Evolutionary conservation across 192 early-diverging fungal species (phyloP), one percentile per base, ranked within the genome.

Genomic region (Geranomyces michiganensis): DNA sequence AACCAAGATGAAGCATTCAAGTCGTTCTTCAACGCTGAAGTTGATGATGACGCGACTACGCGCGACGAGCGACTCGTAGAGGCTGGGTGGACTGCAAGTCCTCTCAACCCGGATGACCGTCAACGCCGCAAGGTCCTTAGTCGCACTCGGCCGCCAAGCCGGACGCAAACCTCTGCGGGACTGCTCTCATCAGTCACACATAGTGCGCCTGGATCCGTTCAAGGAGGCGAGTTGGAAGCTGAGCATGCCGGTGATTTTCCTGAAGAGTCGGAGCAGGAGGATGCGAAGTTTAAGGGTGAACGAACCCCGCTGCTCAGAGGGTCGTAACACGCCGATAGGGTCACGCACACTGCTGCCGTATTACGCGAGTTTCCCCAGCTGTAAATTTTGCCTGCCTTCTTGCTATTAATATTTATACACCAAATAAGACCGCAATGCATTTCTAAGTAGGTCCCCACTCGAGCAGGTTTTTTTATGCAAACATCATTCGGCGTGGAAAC

Each of bases 61-160:
- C 47, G 59, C 8, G 70, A 72, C 43, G 70, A 64, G 64, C 70
- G 70, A 15, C 31, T 72, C 9, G 44, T 49, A 9, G 70, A 72
- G 13, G 70, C 70, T 15, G 70, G 70, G 17, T 72, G 70, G 70
- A 47, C 49, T 6, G 49, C 53, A 7, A 53, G 48, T 46, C 70
- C 70, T 1, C 17, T 72, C 17, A 43, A 53, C 46, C 70, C 70
- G 21, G 70, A 32, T 32, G 62, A 64, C 15, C 68, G 53, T 22
- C 56, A 61, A 9, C 32, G 44, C 26, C 56, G 61, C 26, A 30
- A 32, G 13, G 70, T 72, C 6, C 45, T 72, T 21, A 64, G 43
- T 43, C 41, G 51, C 51, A 26, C 51, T n/a, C 24, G 19, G 51
- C n/a, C 51, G 51, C 51, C 19, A 26, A n/a, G 51, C n/a, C 51